These are phyloP conservation scores for Vitis amurensis DNA, from an alignment of 164 flowering plant species.

Conservation along the genomic window DNA sequence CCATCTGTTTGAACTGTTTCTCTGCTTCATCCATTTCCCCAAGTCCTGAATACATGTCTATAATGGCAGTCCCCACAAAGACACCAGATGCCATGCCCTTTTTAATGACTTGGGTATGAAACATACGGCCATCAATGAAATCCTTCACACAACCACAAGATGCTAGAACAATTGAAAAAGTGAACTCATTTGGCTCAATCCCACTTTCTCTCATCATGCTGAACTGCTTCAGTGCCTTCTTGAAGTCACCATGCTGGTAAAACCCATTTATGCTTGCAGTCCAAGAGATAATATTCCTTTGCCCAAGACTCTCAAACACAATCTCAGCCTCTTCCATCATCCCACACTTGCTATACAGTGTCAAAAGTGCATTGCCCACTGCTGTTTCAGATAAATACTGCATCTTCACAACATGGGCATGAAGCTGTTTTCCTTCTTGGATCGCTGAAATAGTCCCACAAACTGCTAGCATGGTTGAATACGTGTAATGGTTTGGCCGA, in stretches of 20 bases:
- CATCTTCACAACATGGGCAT: constrained; percentile 22
- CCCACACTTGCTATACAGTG: constrained; percentile 26
- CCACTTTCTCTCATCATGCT: constrained; percentile 15
- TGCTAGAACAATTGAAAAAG: constrained; percentile 15
- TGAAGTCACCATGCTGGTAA: constrained; percentile 12
- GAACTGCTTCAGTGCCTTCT: constrained; percentile 21
- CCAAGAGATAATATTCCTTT: constrained; percentile 27
- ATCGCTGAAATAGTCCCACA: constrained; percentile 13
- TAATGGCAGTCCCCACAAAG: constrained; percentile 29
- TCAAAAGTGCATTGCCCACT: constrained; percentile 27
- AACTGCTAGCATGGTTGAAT: constrained; percentile 12
- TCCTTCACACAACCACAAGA: constrained; percentile 13
- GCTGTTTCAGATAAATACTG: constrained; percentile 11
- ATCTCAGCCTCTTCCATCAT: constrained; percentile 20
- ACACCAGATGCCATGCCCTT: constrained; percentile 13
- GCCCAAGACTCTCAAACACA: constrained; percentile 15
- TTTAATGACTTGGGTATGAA: constrained; percentile 26
- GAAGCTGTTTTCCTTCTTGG: constrained; percentile 19
- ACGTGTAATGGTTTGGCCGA: constrained; percentile 14
- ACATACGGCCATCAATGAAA: constrained; percentile 8
- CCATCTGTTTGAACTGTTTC: constrained; percentile 17
- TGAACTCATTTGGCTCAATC: constrained; percentile 23
- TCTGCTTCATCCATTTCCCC: constrained; percentile 22
- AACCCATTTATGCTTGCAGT: constrained; percentile 28
- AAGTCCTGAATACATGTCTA: constrained; percentile 20